Evolutionary conservation across 257 asterid genomes (phyloP), one percentile per base, ranked within the genome.

Genomic region (Przewalskia tangutica): DNA sequence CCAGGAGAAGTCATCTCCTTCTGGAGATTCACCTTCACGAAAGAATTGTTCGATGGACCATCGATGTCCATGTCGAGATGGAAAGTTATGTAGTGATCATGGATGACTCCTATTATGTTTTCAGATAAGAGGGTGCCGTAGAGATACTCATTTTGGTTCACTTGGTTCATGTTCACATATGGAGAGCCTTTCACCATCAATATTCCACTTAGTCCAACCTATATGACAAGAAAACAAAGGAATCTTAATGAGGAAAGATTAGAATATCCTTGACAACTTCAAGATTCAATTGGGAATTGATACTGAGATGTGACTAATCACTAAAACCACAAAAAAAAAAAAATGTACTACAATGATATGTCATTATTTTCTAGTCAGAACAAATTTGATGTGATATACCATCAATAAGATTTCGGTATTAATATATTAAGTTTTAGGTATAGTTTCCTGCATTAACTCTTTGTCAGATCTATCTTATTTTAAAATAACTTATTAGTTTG

Each of bases 181-280:
- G 92, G 81, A 5, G 99, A 94, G 14, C 98, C 98, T 86, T 95
- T 95, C 66, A 95, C 99, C 82, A 95, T 95, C 86, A 91, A 86
- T 68, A 95, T 95, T 46, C 99, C 99, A 12, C 95, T 92, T 9
- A 95, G 90, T 12, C 97, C 89, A 46, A 95, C 99, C 98, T 95
- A 84, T 14, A 17, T 71, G 38, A 71, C 40, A 46, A 46, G 2
- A 11, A 44, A 10, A 44, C 58, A 71, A 11, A 70, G 32, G 73
- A 64, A 64, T 64, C 73, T 64, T 64, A 64, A 34, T 14, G 46
- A 65, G 46, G 23, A 16, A 64, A 64, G 5, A 64, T 27, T 27
- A 64, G 56, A 70, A 70, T 14, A 50, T 9, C 6, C 18, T 38
- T 6, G 10, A 70, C 1, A 3, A n/a, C 7, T 68, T 46, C 16